phyloP scores from a whole-genome alignment of 805 yeast species.

The Maudiozyma serrabonitensis region DNA sequence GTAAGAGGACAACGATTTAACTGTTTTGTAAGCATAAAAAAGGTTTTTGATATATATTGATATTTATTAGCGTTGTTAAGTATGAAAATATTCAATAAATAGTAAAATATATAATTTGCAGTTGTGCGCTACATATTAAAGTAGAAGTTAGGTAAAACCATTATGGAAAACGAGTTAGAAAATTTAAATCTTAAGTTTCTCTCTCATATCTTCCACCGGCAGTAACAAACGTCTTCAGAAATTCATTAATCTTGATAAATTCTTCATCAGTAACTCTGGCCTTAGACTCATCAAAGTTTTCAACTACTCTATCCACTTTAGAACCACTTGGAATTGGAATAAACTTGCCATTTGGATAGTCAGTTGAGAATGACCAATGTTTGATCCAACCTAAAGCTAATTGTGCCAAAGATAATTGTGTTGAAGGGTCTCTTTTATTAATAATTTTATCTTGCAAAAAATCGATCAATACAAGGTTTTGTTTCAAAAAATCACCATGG shows the following conservation, averaged over 20 bases:
- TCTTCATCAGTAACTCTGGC: constrained; percentile 46
- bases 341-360: constrained; percentile 38
- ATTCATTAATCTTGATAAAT: constrained; percentile 40
- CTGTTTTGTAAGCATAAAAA: no score
- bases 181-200: no score
- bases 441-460: constrained; percentile 36
- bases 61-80: no score
- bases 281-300: constrained; percentile 39
- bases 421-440: constrained; percentile 42
- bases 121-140: no score
- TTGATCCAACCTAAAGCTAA: constrained; percentile 60
- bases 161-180: no score
- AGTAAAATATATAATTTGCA: no score
- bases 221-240: constrained; percentile 36
- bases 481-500: constrained; percentile 42
- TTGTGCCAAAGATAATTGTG: constrained; percentile 51
- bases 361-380: constrained; percentile 30
- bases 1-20: no score
- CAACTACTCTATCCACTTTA: constrained; percentile 46
- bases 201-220: constrained; percentile 49
- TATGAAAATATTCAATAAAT: no score
- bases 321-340: constrained; percentile 80
- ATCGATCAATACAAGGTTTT: constrained; percentile 43
- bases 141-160: no score
- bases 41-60: no score